A percentile compares a stretch with the other conserved stretches of the same genome.
phyloP scores from a whole-genome alignment of 2,329 filamentous ascomycete species.

The Fusarium kyushuense region DNA sequence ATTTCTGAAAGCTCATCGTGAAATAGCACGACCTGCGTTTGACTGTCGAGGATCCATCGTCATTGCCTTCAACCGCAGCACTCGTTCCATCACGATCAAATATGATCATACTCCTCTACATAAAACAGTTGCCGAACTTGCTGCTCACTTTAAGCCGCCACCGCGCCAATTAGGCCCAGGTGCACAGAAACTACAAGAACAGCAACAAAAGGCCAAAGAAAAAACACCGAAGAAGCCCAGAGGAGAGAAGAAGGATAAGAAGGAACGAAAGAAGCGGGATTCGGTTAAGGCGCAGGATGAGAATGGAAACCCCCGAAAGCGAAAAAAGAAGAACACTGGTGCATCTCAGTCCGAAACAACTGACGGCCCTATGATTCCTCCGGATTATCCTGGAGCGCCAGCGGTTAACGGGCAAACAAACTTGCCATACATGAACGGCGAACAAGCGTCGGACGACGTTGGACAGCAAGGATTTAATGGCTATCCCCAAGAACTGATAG shows the following conservation, averaged over 20 bases:
- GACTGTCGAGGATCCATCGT: conserved; percentile 67
- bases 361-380: conserved; percentile 27
- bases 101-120: conserved; percentile 70
- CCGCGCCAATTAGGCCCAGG: conserved; percentile 51
- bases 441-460: conserved; percentile 8
- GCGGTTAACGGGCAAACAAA: conserved; percentile 13
- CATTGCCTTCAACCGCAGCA: conserved; percentile 63
- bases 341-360: conserved; percentile 30
- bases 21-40: conserved; percentile 66
- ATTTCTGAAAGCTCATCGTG: background rate
- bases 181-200: conserved; percentile 44
- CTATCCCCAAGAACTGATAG: conserved; percentile 37
- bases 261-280: conserved; percentile 41
- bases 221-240: conserved; percentile 48
- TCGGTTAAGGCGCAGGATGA: conserved; percentile 44
- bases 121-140: conserved; percentile 64
- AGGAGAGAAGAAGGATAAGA: conserved; percentile 48
- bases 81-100: conserved; percentile 62
- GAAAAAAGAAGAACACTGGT: conserved; percentile 47
- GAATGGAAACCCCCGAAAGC: conserved; percentile 46
- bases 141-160: conserved; percentile 61
- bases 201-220: conserved; percentile 41
- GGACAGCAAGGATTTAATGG: conserved; percentile 23
- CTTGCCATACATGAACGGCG: conserved; percentile 17
- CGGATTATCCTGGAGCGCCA: conserved; percentile 25